Percentiles rank a stretch among this genome's conserved stretches.
Conservation (phyloP, 1,284 basidiomycete genomes). For the Cutaneotrichosporon cavernicola region DNA sequence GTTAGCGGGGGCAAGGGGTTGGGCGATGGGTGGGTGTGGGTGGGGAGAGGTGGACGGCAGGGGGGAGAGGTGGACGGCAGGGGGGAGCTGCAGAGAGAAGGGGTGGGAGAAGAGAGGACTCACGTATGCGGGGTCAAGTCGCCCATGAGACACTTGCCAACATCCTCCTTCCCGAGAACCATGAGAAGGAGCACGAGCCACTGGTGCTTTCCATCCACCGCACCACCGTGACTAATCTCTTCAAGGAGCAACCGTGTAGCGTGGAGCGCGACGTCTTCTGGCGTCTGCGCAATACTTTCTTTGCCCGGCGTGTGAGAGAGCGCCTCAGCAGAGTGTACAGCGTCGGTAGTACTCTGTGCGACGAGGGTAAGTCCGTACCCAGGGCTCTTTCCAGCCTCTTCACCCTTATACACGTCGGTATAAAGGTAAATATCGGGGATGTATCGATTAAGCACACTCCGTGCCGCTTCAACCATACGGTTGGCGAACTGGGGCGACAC, state of each 20-base stretch:
- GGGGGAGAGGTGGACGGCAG: too few species aligned
- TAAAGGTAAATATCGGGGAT: slow-evolving; percentile 98
- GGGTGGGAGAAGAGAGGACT: slow-evolving; percentile 48
- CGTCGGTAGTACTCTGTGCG: slow-evolving; percentile 88
- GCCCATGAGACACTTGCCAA: slow-evolving; percentile 82
- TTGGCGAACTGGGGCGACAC: slow-evolving; percentile 97
- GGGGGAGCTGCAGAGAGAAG: too few species aligned
- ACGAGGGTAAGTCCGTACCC: slow-evolving; percentile 91
- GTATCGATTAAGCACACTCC: slow-evolving; percentile 89
- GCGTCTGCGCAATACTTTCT: slow-evolving; percentile 55
- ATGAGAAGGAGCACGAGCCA: slow-evolving; percentile 84
- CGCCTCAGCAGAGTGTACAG: slow-evolving; percentile 82
- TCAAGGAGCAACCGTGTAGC: slow-evolving; percentile 74
- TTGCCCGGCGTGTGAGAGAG: slow-evolving; percentile 60
- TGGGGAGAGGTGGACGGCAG: too few species aligned
- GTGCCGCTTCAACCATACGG: slow-evolving; percentile 90
- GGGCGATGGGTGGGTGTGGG: too few species aligned
- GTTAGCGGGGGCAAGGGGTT: neutral
- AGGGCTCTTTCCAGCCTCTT: slow-evolving; percentile 93
- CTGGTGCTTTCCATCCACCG: slow-evolving; percentile 88
- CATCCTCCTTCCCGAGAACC: slow-evolving; percentile 93
- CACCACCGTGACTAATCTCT: slow-evolving; percentile 80
- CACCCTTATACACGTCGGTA: slow-evolving; percentile 96
- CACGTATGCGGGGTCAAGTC: slow-evolving; percentile 77
- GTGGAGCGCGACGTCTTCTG: slow-evolving; percentile 84